These are phyloP conservation scores for Firmiana major DNA, from an alignment of 345 rosid species.

Conservation along the genomic window DNA sequence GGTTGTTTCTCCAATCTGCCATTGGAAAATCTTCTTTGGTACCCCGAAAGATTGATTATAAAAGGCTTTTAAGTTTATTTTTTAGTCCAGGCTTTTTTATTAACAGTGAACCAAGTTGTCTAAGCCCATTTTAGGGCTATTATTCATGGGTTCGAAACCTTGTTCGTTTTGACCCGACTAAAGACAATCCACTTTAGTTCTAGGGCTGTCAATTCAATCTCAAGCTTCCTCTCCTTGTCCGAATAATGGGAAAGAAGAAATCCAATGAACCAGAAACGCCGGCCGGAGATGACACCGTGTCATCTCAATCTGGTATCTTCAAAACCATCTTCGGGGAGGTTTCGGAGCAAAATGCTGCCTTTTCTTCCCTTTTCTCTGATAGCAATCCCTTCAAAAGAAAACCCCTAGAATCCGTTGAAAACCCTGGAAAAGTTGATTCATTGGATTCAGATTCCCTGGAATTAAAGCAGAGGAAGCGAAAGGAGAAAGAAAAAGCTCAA, in stretches of 20 bases:
- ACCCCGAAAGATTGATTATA: too few species aligned
- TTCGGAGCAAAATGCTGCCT: constrained; percentile 19
- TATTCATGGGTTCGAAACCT: neutral
- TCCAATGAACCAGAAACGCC: constrained; percentile 16
- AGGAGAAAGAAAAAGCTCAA: constrained; percentile 12
- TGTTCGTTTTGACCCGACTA: neutral
- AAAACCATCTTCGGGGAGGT: constrained; percentile 38
- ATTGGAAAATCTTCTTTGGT: neutral
- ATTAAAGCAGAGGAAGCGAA: constrained; percentile 23
- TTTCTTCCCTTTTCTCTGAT: constrained; percentile 63
- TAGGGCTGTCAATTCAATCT: constrained; percentile 11
- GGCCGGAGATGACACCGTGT: neutral
- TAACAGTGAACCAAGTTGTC: neutral
- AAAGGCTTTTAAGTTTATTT: neutral
- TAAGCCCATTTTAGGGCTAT: neutral
- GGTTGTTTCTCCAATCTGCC: neutral
- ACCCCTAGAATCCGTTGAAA: constrained; percentile 25
- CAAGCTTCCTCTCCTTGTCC: neutral
- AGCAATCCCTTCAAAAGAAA: constrained; percentile 83
- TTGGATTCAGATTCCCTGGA: constrained; percentile 10
- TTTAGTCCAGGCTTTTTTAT: neutral
- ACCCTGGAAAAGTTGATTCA: neutral
- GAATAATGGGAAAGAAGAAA: constrained; percentile 41
- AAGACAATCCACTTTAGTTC: neutral
- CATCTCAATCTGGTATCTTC: constrained; percentile 37